Percentiles rank a stretch among this genome's conserved stretches.
Evolutionary conservation across 1,139 yeast genomes (phyloP).

Genomic region (Kurtzmaniella quercitrusa): DNA sequence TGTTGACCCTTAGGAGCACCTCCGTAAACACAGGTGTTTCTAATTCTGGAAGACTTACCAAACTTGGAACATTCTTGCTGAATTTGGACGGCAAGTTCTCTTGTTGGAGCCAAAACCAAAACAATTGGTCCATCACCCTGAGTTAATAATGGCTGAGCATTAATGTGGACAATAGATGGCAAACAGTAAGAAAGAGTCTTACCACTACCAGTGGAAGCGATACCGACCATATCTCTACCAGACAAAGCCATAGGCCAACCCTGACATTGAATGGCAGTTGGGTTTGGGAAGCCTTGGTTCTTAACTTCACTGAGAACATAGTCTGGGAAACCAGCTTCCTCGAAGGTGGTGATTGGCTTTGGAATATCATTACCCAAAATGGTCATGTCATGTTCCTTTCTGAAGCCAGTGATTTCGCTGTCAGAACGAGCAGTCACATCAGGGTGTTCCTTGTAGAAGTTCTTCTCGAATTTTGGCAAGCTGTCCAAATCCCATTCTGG

Average conservation of each 20-base stretch:
- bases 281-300: constrained; percentile 88
- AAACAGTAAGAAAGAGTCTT: constrained; percentile 95
- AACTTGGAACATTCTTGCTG: constrained; percentile 94
- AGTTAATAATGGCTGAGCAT: constrained; percentile 89
- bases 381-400: constrained; percentile 83
- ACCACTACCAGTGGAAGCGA: constrained; percentile 98
- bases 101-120: constrained; percentile 93
- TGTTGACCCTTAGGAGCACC: constrained; percentile 99
- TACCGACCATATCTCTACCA: constrained; percentile 98
- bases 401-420: constrained; percentile 67
- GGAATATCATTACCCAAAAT: constrained; percentile 83
- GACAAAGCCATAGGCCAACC: constrained; percentile 99
- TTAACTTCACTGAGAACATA: constrained; percentile 87
- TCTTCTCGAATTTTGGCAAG: constrained; percentile 90
- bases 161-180: constrained; percentile 95
- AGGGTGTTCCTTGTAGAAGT: constrained; percentile 86
- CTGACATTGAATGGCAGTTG: constrained; percentile 97
- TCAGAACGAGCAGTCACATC: constrained; percentile 72
- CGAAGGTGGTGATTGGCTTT: constrained; percentile 87
- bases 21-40: constrained; percentile 97
- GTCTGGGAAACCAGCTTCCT: constrained; percentile 96
- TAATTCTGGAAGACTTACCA: constrained; percentile 85
- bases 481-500: constrained; percentile 79
- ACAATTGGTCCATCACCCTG: constrained; percentile 98
- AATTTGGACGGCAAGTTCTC: constrained; percentile 98